These are phyloP conservation scores for Eutypella sp. DNA, from an alignment of 2,329 filamentous ascomycete genomes.

Conservation along the genomic window DNA sequence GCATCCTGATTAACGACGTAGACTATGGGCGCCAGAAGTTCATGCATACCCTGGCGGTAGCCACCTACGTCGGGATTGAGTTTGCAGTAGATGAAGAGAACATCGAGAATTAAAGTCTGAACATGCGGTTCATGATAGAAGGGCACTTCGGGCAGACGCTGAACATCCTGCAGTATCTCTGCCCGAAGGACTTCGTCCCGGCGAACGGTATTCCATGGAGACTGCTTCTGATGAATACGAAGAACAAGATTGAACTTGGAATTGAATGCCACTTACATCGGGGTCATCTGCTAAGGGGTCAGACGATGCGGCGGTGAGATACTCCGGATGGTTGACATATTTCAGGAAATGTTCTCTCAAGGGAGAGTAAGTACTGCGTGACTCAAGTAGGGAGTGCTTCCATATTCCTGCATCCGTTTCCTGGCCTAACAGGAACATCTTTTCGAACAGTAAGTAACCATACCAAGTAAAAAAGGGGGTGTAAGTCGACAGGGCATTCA, in stretches of 20 bases:
- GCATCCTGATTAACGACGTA: constrained; percentile 82
- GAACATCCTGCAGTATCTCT: constrained; percentile 93
- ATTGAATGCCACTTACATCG: constrained; percentile 36
- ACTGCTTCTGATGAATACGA: constrained; percentile 46
- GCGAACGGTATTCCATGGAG: constrained; percentile 83
- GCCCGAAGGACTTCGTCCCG: constrained; percentile 77
- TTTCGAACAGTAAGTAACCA: constrained; percentile 2
- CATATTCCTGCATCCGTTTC: constrained; percentile 61
- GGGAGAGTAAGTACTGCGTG: constrained; percentile 68
- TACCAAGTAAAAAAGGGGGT: not conserved
- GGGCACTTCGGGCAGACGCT: constrained; percentile 83
- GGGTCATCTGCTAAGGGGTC: constrained; percentile 85
- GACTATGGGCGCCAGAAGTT: constrained; percentile 83
- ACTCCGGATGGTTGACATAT: constrained; percentile 79
- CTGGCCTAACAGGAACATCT: constrained; percentile 79
- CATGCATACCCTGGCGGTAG: constrained; percentile 99
- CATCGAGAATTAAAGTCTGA: constrained; percentile 78
- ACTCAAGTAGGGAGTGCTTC: constrained; percentile 61
- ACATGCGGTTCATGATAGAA: constrained; percentile 80
- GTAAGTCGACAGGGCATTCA: not conserved
- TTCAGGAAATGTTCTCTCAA: constrained; percentile 70
- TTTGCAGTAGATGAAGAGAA: constrained; percentile 93
- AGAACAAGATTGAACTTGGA: not conserved
- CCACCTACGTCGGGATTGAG: constrained; percentile 78
- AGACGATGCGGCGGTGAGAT: constrained; percentile 61